Conservation (phyloP, 192 early-diverging fungal species). For the Glomus cerebriforme region DNA sequence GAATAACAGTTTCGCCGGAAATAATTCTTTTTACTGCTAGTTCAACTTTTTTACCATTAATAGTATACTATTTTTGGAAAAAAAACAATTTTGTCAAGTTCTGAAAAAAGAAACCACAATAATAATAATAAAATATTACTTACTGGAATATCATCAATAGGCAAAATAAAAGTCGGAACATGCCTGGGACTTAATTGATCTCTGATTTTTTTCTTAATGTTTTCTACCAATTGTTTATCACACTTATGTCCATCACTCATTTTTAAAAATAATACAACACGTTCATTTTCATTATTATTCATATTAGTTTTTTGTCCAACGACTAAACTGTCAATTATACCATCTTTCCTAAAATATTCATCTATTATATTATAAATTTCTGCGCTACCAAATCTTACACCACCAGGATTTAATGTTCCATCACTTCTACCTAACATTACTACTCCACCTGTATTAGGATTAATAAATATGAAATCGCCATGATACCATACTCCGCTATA, state of each 20-base stretch:
- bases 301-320: slow-evolving; percentile 78
- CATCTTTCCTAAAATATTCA: slow-evolving; percentile 54
- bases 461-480: slow-evolving; percentile 91
- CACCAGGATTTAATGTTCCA: slow-evolving; percentile 89
- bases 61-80: slow-evolving; percentile 65
- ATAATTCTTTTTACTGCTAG: slow-evolving; percentile 91
- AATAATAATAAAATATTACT: slow-evolving; percentile 24
- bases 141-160: slow-evolving; percentile 82
- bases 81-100: slow-evolving; percentile 4
- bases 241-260: slow-evolving; percentile 67
- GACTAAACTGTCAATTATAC: slow-evolving; percentile 83
- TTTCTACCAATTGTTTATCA: slow-evolving; percentile 61
- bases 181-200: slow-evolving; percentile 86
- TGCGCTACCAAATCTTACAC: slow-evolving; percentile 90
- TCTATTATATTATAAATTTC: slow-evolving; percentile 95
- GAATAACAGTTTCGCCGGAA: slow-evolving; percentile 77
- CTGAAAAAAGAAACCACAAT: background rate
- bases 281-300: slow-evolving; percentile 74
- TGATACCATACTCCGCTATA: slow-evolving; percentile 93
- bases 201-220: slow-evolving; percentile 78
- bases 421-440: slow-evolving; percentile 94
- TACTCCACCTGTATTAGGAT: slow-evolving; percentile 83
- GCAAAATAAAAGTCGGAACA: slow-evolving; percentile 85
- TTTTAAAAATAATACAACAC: slow-evolving; percentile 90
- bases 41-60: slow-evolving; percentile 98